Percentiles rank a stretch among this genome's conserved stretches.
Conservation (phyloP, 2,329 filamentous ascomycete genomes). For the Xylaria hypoxylon region DNA sequence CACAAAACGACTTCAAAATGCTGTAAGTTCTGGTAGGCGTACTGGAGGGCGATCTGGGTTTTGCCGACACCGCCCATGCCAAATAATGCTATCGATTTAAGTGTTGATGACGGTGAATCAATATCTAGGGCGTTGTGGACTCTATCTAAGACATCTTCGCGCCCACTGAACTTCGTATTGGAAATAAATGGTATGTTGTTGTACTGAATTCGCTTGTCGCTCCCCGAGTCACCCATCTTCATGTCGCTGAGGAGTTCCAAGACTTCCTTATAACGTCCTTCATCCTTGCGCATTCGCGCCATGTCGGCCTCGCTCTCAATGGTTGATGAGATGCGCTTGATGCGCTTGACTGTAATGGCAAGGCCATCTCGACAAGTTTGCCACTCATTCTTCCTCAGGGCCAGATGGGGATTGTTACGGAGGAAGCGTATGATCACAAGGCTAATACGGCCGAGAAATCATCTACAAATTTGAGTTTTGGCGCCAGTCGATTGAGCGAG, state of each 20-base stretch:
- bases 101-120: conserved; percentile 14
- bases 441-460: conserved; percentile 49
- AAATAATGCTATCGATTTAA: conserved; percentile 47
- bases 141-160: neutral
- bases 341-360: conserved; percentile 38
- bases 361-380: conserved; percentile 45
- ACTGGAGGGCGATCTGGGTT: conserved; percentile 49
- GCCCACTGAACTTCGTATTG: conserved; percentile 1
- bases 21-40: conserved; percentile 41
- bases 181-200: conserved; percentile 23
- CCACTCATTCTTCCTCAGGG: conserved; percentile 44
- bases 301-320: conserved; percentile 49
- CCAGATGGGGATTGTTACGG: conserved; percentile 45
- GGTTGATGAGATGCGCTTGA: conserved; percentile 44
- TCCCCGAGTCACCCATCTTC: conserved; percentile 27
- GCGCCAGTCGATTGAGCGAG: conserved; percentile 41
- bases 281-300: conserved; percentile 46
- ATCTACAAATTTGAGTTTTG: conserved; percentile 46
- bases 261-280: conserved; percentile 38
- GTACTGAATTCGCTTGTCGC: conserved; percentile 23
- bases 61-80: conserved; percentile 51
- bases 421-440: conserved; percentile 49
- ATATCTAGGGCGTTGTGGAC: neutral
- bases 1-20: conserved; percentile 32
- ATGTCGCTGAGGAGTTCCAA: conserved; percentile 26